Evolutionary conservation across 2,329 filamentous ascomycete genomes (phyloP).

Genomic region (Ophiostoma pallidulum): DNA sequence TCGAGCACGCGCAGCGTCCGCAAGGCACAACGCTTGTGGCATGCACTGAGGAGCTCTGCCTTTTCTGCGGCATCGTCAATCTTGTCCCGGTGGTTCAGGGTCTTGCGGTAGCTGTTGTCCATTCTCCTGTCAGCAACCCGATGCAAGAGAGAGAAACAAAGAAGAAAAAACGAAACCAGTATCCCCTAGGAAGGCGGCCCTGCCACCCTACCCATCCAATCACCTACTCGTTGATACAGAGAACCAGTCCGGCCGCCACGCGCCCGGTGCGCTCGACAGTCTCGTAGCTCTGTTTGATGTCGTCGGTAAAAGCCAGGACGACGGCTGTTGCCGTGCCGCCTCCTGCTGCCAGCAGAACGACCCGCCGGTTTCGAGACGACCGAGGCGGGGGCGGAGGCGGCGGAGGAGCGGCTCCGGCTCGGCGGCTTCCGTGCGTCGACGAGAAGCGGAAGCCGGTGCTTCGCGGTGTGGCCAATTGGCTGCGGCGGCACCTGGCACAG

Average conservation of each 20-base stretch:
- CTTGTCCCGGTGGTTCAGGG: conserved; percentile 61
- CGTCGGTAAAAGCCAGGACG: conserved; percentile 48
- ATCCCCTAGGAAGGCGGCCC: no score
- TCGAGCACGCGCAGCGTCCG: conserved; percentile 80
- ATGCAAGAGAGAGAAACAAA: no score
- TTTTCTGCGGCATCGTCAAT: conserved; percentile 54
- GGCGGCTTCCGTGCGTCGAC: neutral
- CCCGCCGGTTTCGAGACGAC: conserved; percentile 17
- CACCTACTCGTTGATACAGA: conserved; percentile 80
- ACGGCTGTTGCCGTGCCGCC: conserved; percentile 38
- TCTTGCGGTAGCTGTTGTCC: conserved; percentile 68
- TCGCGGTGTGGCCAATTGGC: conserved; percentile 6
- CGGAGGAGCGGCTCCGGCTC: neutral
- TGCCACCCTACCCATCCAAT: no score
- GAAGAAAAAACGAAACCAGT: no score
- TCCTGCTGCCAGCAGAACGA: conserved; percentile 40
- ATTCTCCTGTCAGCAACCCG: neutral
- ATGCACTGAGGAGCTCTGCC: conserved; percentile 62
- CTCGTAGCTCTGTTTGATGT: conserved; percentile 67
- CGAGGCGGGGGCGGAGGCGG: neutral
- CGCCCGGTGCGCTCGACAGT: conserved; percentile 69
- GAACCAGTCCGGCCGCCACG: conserved; percentile 62
- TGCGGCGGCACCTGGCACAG: conserved; percentile 12
- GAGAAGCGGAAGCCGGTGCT: neutral
- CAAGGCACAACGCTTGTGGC: conserved; percentile 86